Evolutionary conservation across 306 rosid species (phyloP).

Genomic region (Fagus sylvatica): DNA sequence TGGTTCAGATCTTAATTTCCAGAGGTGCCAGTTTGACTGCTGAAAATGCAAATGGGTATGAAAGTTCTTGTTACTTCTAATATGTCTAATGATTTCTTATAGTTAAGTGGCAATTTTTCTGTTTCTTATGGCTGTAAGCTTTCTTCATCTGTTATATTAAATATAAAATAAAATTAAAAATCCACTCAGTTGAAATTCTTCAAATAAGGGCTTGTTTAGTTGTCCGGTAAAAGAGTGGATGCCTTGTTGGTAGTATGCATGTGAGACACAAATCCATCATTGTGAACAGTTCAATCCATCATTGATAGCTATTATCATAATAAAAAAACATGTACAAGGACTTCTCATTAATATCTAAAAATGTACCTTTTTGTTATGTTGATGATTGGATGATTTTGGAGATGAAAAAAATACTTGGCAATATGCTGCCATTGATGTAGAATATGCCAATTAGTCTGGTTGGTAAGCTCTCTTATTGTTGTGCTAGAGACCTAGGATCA

Average conservation of each 20-base stretch:
- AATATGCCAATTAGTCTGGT: background rate
- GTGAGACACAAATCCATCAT: background rate
- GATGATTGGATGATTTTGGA: background rate
- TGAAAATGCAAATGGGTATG: conserved; percentile 87
- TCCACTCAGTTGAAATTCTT: background rate
- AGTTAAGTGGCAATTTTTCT: background rate
- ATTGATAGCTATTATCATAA: background rate
- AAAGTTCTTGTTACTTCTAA: conserved; percentile 22
- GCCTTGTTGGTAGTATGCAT: background rate
- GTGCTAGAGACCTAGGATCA: background rate
- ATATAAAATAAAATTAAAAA: background rate
- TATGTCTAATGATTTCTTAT: conserved; percentile 13
- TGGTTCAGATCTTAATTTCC: conserved; percentile 76
- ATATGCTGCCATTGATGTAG: background rate
- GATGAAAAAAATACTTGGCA: background rate
- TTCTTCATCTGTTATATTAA: background rate
- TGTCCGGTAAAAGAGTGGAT: background rate
- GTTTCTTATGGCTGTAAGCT: background rate
- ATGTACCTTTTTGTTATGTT: background rate
- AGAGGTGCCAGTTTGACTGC: conserved; percentile 75
- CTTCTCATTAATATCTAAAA: background rate
- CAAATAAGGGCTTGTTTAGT: background rate
- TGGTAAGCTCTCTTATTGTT: background rate
- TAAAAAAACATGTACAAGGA: background rate
- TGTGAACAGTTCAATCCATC: background rate